phyloP scores from a whole-genome alignment of 768 basidiomycete species.

The Nidularia pulvinata region DNA sequence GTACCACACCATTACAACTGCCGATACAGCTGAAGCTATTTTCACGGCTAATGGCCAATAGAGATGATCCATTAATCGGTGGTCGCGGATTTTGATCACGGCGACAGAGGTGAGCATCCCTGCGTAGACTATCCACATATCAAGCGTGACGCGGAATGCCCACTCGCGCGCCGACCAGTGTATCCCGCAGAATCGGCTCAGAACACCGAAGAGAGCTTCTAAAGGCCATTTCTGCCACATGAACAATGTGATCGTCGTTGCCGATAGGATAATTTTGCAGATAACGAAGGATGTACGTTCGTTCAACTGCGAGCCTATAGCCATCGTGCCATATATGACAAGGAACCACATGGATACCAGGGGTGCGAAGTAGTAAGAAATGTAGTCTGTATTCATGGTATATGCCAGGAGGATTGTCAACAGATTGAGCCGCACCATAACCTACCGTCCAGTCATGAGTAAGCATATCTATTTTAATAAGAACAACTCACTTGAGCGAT shows the following conservation, averaged over 20 bases:
- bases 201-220: constrained; percentile 59
- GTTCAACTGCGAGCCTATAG: constrained; percentile 71
- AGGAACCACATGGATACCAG: constrained; percentile 91
- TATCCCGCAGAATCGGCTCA: constrained; percentile 69
- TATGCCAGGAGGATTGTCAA: constrained; percentile 83
- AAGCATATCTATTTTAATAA: constrained; percentile 1
- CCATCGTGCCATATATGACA: constrained; percentile 83
- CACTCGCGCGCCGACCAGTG: constrained; percentile 87
- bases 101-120: constrained; percentile 82
- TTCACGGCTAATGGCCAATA: constrained; percentile 61
- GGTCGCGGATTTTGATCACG: constrained; percentile 75
- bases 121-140: constrained; percentile 86
- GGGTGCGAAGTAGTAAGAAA: constrained; percentile 90
- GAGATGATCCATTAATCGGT: constrained; percentile 66
- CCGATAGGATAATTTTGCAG: constrained; percentile 68
- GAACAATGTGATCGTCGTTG: constrained; percentile 60
- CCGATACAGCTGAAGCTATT: constrained; percentile 45
- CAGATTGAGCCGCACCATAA: constrained; percentile 82
- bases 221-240: constrained; percentile 66
- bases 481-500: constrained; percentile 60
- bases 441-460: constrained; percentile 29
- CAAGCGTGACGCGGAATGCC: constrained; percentile 86
- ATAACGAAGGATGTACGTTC: constrained; percentile 66
- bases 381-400: constrained; percentile 90
- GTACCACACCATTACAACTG: constrained; percentile 68